Conservation (phyloP, 148 eudicot genomes). For the Camellia granthamiana region DNA sequence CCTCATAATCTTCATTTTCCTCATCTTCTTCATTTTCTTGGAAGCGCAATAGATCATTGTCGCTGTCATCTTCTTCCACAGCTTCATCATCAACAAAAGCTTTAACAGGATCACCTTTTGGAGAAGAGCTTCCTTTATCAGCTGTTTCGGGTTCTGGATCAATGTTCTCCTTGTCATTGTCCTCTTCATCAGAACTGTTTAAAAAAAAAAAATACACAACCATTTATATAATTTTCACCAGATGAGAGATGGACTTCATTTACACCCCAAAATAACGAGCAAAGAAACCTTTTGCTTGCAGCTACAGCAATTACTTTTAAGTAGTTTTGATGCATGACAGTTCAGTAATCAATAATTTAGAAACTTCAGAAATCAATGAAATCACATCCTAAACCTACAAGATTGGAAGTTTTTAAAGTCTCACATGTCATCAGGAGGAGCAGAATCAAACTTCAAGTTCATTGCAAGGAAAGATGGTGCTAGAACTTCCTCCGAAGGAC, state of each 20-base stretch:
- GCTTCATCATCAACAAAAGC: constrained; percentile 95
- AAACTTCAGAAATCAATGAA: neutral
- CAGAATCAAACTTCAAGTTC: constrained; percentile 80
- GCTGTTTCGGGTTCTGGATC: constrained; percentile 32
- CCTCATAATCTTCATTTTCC: constrained; percentile 56
- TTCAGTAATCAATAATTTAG: neutral
- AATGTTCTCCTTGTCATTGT: constrained; percentile 69
- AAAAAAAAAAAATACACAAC: constrained; percentile 12
- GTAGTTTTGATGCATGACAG: neutral
- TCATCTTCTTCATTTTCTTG: constrained; percentile 66
- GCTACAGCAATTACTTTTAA: neutral
- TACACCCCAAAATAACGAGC: neutral
- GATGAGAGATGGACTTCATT: neutral
- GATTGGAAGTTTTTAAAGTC: constrained; percentile 16
- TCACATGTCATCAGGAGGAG: constrained; percentile 64
- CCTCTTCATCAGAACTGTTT: constrained; percentile 73
- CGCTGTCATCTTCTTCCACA: constrained; percentile 84
- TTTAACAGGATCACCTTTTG: constrained; percentile 73
- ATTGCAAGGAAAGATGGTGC: constrained; percentile 67
- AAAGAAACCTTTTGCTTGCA: neutral
- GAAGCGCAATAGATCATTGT: constrained; percentile 54
- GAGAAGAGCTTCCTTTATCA: constrained; percentile 33
- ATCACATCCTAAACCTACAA: constrained; percentile 2
- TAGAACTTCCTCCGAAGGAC: constrained; percentile 48
- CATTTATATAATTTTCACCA: neutral